Evolutionary conservation across 345 rosid genomes (phyloP), one percentile per base, ranked within the genome.

Genomic region (Arabidopsis arenosa): DNA sequence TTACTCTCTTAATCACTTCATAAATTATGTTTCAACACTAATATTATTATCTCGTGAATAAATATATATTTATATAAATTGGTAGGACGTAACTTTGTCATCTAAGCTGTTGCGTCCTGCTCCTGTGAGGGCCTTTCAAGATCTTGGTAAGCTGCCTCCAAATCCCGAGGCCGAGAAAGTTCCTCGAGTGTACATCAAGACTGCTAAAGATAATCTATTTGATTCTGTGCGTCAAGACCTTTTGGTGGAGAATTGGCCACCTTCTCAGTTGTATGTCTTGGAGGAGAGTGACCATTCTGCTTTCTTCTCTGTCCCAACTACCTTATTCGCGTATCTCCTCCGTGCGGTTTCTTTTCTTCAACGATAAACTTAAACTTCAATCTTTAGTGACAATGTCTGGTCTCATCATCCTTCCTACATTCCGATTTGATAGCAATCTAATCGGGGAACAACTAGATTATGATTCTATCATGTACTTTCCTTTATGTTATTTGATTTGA

Each of bases 251-350:
- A 55, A 66, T 2, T 83, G 88, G 84, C 83, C 78, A 11, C 85
- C 86, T 3, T 74, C 79, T 28, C 79, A 73, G 52, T 70, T 79
- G n/a, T 72, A 72, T 41, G 45, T 23, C 1, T 17, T 81, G 40
- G 67, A 77, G 14, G 82, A 79, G 2, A 81, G 83, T 77, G 88
- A 81, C 41, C 83, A 76, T 44, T 73, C 73, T 43, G 76, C 88
- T 1, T 79, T 80, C 63, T 83, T 85, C 76, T 85, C 83, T 23
- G 66, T 40, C 33, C 83, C 86, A 3, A 44, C 74, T 40, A 65
- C 76, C 28, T 72, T 85, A 6, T 80, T 79, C 51, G 32, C 64
- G 35, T 59, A 37, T 67, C 70, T 85, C 5, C 15, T 69, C 17
- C 69, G 81, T 26, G 80, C 78, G 5, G 71, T 77, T 47, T 71